Evolutionary conservation across 2,329 filamentous ascomycete genomes (phyloP).

Genomic region (Mollisia scopiformis): DNA sequence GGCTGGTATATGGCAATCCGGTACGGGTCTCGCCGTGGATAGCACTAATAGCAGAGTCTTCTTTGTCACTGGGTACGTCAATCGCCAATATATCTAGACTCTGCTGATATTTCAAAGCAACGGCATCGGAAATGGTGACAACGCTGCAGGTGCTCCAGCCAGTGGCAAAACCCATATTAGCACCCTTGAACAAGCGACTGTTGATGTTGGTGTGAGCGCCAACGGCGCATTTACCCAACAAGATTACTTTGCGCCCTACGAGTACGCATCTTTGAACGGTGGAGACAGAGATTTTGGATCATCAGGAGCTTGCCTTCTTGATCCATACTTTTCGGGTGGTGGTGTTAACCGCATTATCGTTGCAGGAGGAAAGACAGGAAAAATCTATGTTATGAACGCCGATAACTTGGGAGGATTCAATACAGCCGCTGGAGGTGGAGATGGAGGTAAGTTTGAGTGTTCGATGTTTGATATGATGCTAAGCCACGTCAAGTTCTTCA

Average conservation of each 20-base stretch:
- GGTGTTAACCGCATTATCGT: conserved; percentile 4
- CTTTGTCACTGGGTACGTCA: conserved; percentile 12
- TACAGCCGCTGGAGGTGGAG: neutral
- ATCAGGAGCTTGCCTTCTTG: conserved; percentile 3
- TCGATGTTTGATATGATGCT: neutral
- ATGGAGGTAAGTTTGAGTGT: neutral
- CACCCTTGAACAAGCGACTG: conserved; percentile 5
- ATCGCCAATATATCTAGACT: neutral
- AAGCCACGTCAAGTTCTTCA: neutral
- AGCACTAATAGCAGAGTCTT: conserved; percentile 3
- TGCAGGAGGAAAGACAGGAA: conserved; percentile 8
- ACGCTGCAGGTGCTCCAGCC: conserved; percentile 2
- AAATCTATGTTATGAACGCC: conserved; percentile 10
- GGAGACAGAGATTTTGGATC: conserved; percentile 12
- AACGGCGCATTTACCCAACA: neutral
- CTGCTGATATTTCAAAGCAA: neutral
- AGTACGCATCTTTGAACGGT: conserved; percentile 5
- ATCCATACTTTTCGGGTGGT: conserved; percentile 3
- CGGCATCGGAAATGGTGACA: neutral
- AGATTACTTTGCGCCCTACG: conserved; percentile 14
- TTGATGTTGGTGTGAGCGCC: conserved; percentile 1
- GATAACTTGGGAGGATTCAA: conserved; percentile 11
- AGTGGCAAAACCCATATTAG: conserved; percentile 1
- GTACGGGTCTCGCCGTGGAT: conserved; percentile 6
- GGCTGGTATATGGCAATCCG: conserved; percentile 8